phyloP scores from a whole-genome alignment of 495 filamentous ascomycete genomes.

The Hyphodiscus hymeniophilus region DNA sequence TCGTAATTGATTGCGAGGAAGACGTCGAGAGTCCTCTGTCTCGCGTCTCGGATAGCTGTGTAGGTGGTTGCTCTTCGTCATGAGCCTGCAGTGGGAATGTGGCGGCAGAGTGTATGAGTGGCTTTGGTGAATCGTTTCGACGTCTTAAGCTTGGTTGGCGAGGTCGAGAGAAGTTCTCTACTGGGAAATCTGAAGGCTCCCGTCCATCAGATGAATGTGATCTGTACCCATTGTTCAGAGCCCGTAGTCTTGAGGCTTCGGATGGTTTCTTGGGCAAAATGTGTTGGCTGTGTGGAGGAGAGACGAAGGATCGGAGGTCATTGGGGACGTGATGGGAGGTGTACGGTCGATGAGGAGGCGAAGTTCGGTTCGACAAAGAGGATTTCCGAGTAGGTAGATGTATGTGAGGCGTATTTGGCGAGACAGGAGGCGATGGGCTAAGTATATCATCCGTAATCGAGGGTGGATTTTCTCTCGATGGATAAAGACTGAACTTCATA shows the following conservation, averaged over 20 bases:
- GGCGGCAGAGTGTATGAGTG: conserved; percentile 23
- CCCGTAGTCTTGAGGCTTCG: conserved; percentile 22
- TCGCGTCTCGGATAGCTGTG: conserved; percentile 26
- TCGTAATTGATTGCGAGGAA: conserved; percentile 36
- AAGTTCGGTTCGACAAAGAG: background rate
- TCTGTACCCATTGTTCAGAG: conserved; percentile 22
- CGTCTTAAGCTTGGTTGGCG: conserved; percentile 38
- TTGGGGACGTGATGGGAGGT: conserved; percentile 12
- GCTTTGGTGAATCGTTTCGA: conserved; percentile 28
- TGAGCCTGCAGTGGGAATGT: conserved; percentile 23
- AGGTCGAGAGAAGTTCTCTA: conserved; percentile 45
- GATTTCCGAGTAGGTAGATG: conserved; percentile 8
- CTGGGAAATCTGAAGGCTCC: conserved; percentile 1
- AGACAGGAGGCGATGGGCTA: conserved; percentile 10
- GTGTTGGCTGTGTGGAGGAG: conserved; percentile 8
- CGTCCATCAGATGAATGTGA: conserved; percentile 16
- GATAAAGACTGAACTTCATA: conserved; percentile 23
- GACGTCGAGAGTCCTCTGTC: conserved; percentile 35
- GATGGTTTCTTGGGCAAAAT: conserved; percentile 18
- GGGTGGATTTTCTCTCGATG: conserved; percentile 11
- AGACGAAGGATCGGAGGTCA: conserved; percentile 12
- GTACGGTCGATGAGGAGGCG: conserved; percentile 9
- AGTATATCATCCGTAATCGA: conserved; percentile 5
- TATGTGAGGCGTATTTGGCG: conserved; percentile 5
- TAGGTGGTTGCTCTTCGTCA: conserved; percentile 25